A percentile compares a stretch with the other conserved stretches of the same genome.
Evolutionary conservation across 1,139 yeast species (phyloP).

Genomic region (Suhomyces ambrosiae): DNA sequence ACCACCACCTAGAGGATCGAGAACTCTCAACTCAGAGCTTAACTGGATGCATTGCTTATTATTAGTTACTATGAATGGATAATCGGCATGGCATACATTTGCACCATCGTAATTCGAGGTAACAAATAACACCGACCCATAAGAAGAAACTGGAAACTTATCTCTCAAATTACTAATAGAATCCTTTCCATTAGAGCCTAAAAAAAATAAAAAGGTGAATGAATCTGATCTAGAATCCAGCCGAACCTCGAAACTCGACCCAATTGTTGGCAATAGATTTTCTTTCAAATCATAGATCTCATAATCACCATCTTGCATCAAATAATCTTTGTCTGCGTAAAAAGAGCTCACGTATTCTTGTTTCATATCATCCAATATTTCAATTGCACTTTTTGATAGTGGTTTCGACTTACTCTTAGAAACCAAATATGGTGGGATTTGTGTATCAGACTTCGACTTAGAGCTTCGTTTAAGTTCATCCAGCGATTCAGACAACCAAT

Average conservation of each 20-base stretch:
- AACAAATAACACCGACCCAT: constrained; percentile 12
- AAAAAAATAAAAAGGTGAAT: constrained; percentile 17
- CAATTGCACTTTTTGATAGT: not conserved
- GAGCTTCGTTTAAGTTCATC: not conserved
- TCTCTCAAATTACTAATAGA: constrained; percentile 15
- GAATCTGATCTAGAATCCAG: not conserved
- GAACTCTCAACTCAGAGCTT: constrained; percentile 30
- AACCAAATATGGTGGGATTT: not conserved
- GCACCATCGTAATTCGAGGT: constrained; percentile 10
- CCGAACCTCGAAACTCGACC: no score
- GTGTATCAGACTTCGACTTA: not conserved
- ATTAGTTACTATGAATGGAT: constrained; percentile 8
- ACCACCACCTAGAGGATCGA: constrained; percentile 57
- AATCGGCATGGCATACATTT: not conserved
- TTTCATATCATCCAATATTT: not conserved
- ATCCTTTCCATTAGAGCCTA: constrained; percentile 26
- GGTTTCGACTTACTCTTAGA: not conserved
- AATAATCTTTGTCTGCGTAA: no score
- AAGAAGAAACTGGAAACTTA: constrained; percentile 7
- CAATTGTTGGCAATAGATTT: no score
- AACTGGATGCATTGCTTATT: constrained; percentile 21
- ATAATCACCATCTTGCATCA: no score
- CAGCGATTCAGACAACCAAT: not conserved
- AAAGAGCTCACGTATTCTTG: no score
- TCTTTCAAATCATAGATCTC: no score